A percentile compares a stretch with the other conserved stretches of the same genome.
Evolutionary conservation across 306 rosid species (phyloP).

Genomic region (Vigna nakashimae): DNA sequence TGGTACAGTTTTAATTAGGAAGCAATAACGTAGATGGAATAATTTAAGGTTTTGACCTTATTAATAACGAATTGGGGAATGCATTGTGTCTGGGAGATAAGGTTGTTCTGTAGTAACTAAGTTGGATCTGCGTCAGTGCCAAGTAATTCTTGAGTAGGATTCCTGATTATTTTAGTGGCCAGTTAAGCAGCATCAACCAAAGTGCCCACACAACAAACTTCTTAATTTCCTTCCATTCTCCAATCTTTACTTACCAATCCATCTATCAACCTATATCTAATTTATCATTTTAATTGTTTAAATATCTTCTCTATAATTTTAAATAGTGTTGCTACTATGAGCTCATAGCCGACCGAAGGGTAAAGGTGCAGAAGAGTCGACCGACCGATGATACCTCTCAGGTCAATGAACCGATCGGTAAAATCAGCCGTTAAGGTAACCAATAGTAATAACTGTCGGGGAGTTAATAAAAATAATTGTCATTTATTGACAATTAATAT

Average conservation of each 20-base stretch:
- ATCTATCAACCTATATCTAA: background rate
- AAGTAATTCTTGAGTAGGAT: slow-evolving; percentile 52
- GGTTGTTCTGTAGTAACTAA: slow-evolving; percentile 25
- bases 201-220: slow-evolving; percentile 40
- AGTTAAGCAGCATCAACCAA: slow-evolving; percentile 28
- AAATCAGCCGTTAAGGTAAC: no score
- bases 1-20: slow-evolving; percentile 19
- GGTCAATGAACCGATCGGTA: no score
- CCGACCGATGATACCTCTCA: no score
- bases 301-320: no score
- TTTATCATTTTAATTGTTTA: background rate
- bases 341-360: no score
- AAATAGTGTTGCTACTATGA: no score
- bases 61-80: background rate
- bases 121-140: slow-evolving; percentile 61
- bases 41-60: slow-evolving; percentile 23
- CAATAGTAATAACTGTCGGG: no score
- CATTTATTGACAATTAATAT: no score
- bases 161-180: slow-evolving; percentile 21
- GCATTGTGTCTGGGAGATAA: slow-evolving; percentile 23
- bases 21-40: slow-evolving; percentile 9
- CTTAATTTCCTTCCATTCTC: background rate
- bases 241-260: slow-evolving; percentile 6
- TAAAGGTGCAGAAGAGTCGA: no score
- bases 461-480: no score